Percentiles rank a stretch among this genome's conserved stretches.
phyloP scores from a whole-genome alignment of 768 basidiomycete genomes.

The Rhodotorula paludigena region DNA sequence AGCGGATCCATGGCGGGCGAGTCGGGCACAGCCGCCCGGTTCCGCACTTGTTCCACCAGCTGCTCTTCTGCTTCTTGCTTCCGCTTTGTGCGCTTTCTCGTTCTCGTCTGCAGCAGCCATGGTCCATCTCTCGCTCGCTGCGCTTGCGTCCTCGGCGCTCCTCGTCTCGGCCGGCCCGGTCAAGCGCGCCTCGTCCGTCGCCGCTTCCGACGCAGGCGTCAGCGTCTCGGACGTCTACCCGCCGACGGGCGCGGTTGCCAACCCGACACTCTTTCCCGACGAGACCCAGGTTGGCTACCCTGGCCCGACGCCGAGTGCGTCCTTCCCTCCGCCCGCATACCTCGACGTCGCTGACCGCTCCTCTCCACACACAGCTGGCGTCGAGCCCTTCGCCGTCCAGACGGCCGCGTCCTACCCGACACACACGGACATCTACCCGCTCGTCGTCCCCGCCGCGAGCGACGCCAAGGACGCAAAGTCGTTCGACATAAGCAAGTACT shows the following conservation, averaged over 20 bases:
- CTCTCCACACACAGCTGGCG: not conserved
- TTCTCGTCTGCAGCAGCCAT: not conserved
- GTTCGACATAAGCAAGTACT: constrained; percentile 43
- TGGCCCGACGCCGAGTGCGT: constrained; percentile 20
- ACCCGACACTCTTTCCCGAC: constrained; percentile 42
- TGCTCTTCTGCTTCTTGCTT: not conserved
- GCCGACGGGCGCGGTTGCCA: constrained; percentile 3
- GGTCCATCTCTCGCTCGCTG: not conserved
- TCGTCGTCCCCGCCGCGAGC: constrained; percentile 31
- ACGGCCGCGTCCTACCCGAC: constrained; percentile 42
- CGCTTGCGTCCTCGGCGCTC: constrained; percentile 2
- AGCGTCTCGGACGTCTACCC: constrained; percentile 11
- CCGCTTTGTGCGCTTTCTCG: not conserved
- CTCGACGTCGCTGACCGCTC: not conserved
- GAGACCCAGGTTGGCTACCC: constrained; percentile 39
- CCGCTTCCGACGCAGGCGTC: not conserved
- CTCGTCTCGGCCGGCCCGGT: constrained; percentile 5
- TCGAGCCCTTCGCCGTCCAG: constrained; percentile 44
- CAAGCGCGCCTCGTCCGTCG: not conserved
- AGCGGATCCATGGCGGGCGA: no score
- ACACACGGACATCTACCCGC: constrained; percentile 38
- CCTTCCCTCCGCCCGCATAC: no score
- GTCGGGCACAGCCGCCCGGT: no score
- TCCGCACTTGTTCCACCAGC: no score
- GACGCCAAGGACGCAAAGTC: not conserved